Base-by-base conservation (phyloP, 2,329 filamentous ascomycete species). In the Xylaria sp. region DNA sequence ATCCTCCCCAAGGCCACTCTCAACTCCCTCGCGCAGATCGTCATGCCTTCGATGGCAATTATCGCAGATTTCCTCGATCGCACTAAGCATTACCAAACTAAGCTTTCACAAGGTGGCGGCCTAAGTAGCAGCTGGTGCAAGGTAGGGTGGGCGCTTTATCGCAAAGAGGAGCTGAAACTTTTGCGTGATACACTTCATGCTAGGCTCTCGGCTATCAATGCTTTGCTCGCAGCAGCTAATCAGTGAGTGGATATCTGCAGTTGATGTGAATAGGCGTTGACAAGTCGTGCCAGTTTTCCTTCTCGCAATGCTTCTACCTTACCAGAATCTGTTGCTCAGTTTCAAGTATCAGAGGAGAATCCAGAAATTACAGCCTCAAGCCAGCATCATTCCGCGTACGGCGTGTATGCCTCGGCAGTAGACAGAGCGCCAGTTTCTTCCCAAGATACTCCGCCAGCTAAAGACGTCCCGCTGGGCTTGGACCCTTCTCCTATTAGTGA, bases 161-260 rank as follows among this genome's bases (percentile, higher is more conserved):
- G 54, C 62, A 69, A 59, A 60, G 69, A 61, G 65, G 72, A 61
- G 69, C 67, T 23, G 73, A 71, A 52, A 60, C 65, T 15, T 70
- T 78, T 59, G 77, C 78, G 79, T 23, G 74, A 77, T 13, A 78
- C 78, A 3, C 31, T 64, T 13, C 54, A 59, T 59, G 41, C 23
- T 8, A 23, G 63, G 34, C 13, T 65, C 9, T 34, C 13, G 2
- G 23, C 63, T 5, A 65, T 65, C n/a, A 58, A 65, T 34, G 51
- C 54, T 44, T 28, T 65, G 2, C 23, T 65, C 20, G 23, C 54
- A 50, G 23, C 52, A 28, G 61, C 61, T 5, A 20, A 8, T 23
- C 18, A 23, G 46, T 50, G n/a, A 50, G 18, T 50, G 10, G 41
- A 44, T 4, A 13, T 15, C 18, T 18, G 13, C 83, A 71, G 72